A percentile compares a stretch with the other conserved stretches of the same genome.
phyloP scores from a whole-genome alignment of 2,329 filamentous ascomycete genomes.

The Botrytis tulipae region DNA sequence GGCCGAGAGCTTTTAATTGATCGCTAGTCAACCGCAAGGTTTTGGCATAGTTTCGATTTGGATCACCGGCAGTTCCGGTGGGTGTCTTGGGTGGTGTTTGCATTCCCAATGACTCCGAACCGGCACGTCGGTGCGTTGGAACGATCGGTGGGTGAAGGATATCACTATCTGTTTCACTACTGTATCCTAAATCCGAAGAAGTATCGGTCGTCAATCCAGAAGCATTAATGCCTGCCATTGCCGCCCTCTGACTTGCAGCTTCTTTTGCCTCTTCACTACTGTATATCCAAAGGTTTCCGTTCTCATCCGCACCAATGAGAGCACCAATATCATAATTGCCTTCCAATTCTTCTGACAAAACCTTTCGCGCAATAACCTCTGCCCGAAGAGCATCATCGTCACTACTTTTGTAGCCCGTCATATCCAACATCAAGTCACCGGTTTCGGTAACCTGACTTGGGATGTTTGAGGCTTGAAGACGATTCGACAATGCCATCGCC shows the following conservation, averaged over 20 bases:
- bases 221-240: slow-evolving; percentile 47
- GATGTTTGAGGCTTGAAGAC: slow-evolving; percentile 86
- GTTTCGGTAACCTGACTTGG: slow-evolving; percentile 87
- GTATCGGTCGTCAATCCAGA: slow-evolving; percentile 55
- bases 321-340: slow-evolving; percentile 96
- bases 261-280: slow-evolving; percentile 96
- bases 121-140: slow-evolving; percentile 55
- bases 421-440: slow-evolving; percentile 95
- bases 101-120: slow-evolving; percentile 53
- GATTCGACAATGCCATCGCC: slow-evolving; percentile 80
- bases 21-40: slow-evolving; percentile 93
- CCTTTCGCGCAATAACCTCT: slow-evolving; percentile 89
- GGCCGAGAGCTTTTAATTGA: slow-evolving; percentile 80
- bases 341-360: slow-evolving; percentile 87
- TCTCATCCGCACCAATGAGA: slow-evolving; percentile 89
- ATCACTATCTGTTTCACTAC: slow-evolving; percentile 77
- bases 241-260: slow-evolving; percentile 68
- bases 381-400: slow-evolving; percentile 90
- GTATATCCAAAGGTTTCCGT: slow-evolving; percentile 99
- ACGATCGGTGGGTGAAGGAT: slow-evolving; percentile 47
- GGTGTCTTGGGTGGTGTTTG: slow-evolving; percentile 69
- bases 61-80: slow-evolving; percentile 62
- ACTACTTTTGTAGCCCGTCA: slow-evolving; percentile 93
- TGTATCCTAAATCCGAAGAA: slow-evolving; percentile 89
- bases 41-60: slow-evolving; percentile 89